Conservation (phyloP, 768 basidiomycete species). For the Lactarius evosmus region DNA sequence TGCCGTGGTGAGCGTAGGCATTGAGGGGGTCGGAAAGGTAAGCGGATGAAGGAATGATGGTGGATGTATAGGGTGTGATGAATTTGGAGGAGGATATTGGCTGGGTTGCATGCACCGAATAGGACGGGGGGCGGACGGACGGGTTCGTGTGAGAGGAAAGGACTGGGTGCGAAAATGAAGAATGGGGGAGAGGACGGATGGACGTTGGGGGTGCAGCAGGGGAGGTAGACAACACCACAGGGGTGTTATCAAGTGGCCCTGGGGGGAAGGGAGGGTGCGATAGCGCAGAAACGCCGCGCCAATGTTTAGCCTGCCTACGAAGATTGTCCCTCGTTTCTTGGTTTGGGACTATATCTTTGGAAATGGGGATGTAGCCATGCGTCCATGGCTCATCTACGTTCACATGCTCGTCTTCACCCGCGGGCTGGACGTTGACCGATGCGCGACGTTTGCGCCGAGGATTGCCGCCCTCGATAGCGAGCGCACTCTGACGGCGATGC, state of each 20-base stretch:
- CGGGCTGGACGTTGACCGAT: conserved; percentile 36
- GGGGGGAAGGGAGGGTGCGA: conserved; percentile 34
- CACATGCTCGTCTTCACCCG: conserved; percentile 45
- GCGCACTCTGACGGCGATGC: conserved; percentile 36
- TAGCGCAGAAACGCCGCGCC: conserved; percentile 67
- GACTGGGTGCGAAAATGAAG: conserved; percentile 36
- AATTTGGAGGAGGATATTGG: conserved; percentile 53
- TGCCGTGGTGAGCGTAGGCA: conserved; percentile 78
- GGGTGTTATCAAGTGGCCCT: conserved; percentile 36
- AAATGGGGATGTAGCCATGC: conserved; percentile 46
- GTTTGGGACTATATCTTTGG: conserved; percentile 44
- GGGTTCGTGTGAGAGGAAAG: conserved; percentile 41
- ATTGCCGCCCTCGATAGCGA: conserved; percentile 37
- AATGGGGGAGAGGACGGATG: conserved; percentile 36
- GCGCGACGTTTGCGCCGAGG: conserved; percentile 40
- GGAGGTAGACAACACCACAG: conserved; percentile 35
- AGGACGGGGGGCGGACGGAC: conserved; percentile 53
- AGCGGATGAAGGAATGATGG: conserved; percentile 59
- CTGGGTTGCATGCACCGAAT: conserved; percentile 60
- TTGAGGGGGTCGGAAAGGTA: conserved; percentile 83
- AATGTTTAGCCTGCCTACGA: conserved; percentile 55
- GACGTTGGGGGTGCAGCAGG: conserved; percentile 32
- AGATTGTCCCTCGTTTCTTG: conserved; percentile 48
- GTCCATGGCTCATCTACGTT: conserved; percentile 49
- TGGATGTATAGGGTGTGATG: conserved; percentile 61